phyloP scores from a whole-genome alignment of 2,329 filamentous ascomycete species.

The Venturia effusa region DNA sequence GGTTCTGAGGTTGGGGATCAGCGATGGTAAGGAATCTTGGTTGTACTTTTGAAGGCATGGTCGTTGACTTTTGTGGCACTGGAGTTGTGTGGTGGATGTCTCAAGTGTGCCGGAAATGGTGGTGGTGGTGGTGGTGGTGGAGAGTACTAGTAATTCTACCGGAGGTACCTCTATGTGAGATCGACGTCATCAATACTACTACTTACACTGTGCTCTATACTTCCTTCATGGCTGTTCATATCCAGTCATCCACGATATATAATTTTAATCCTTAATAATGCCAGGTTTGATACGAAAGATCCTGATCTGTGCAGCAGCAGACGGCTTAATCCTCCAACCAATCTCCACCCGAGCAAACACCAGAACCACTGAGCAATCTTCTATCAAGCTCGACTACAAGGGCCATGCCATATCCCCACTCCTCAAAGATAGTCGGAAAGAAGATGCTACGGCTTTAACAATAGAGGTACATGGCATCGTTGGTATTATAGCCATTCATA shows the following conservation, averaged over 20 bases:
- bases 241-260: neutral
- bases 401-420: constrained; percentile 41
- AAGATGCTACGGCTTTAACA: constrained; percentile 26
- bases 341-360: constrained; percentile 47
- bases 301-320: constrained; percentile 66
- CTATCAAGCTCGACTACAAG: constrained; percentile 59
- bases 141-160: neutral
- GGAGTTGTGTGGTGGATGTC: neutral
- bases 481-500: constrained; percentile 31
- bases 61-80: neutral
- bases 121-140: neutral
- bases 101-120: too few relatives aligned
- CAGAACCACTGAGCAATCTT: constrained; percentile 37
- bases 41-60: too few relatives aligned
- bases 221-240: neutral
- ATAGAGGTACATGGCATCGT: constrained; percentile 43
- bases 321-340: constrained; percentile 74
- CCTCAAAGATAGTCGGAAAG: constrained; percentile 28
- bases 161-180: neutral
- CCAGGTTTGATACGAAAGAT: constrained; percentile 69
- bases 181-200: neutral
- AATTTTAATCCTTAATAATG: constrained; percentile 39
- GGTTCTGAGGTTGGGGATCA: too few relatives aligned
- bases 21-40: too few relatives aligned
- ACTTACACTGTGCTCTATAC: neutral